Evolutionary conservation across 1,139 yeast genomes (phyloP).

Genomic region (Kodamaea sp.): DNA sequence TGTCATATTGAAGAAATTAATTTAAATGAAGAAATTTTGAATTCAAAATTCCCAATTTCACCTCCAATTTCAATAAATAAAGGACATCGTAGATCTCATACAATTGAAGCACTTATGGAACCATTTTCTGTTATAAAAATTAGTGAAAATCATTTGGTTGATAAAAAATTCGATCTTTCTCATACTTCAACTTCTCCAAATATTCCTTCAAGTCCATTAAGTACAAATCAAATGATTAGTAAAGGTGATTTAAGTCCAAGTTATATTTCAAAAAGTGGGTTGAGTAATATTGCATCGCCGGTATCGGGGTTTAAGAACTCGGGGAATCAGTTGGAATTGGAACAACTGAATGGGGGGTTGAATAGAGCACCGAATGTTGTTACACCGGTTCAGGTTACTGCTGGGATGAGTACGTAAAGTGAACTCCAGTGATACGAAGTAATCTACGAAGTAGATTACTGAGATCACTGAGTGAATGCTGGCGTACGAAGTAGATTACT

Average conservation of each 20-base stretch:
- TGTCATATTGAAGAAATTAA: constrained; percentile 10
- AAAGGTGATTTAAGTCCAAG: too few species aligned
- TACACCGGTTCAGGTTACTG: constrained; percentile 48
- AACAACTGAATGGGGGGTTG: constrained; percentile 22
- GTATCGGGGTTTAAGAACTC: too few species aligned
- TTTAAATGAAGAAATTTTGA: constrained; percentile 8
- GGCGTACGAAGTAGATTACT: too few species aligned
- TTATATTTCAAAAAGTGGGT: too few species aligned
- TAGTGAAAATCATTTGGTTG: constrained; percentile 6
- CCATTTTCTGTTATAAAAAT: constrained; percentile 14
- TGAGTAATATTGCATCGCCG: too few species aligned
- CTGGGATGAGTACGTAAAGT: constrained; percentile 37
- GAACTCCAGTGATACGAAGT: constrained; percentile 1
- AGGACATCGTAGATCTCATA: constrained; percentile 15
- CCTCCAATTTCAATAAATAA: constrained; percentile 5
- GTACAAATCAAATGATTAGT: constrained; percentile 4
- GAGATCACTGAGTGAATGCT: too few species aligned
- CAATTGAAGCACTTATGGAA: constrained; percentile 16
- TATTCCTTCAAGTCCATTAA: constrained; percentile 25
- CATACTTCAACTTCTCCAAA: constrained; percentile 12
- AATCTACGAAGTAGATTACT: too few species aligned
- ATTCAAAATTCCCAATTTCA: constrained; percentile 5
- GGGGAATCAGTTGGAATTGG: constrained; percentile 28
- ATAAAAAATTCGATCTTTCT: constrained; percentile 19
- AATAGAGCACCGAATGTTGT: constrained; percentile 39